Base-by-base conservation (phyloP, 148 eudicot species). In the Amaranthus palmeri region DNA sequence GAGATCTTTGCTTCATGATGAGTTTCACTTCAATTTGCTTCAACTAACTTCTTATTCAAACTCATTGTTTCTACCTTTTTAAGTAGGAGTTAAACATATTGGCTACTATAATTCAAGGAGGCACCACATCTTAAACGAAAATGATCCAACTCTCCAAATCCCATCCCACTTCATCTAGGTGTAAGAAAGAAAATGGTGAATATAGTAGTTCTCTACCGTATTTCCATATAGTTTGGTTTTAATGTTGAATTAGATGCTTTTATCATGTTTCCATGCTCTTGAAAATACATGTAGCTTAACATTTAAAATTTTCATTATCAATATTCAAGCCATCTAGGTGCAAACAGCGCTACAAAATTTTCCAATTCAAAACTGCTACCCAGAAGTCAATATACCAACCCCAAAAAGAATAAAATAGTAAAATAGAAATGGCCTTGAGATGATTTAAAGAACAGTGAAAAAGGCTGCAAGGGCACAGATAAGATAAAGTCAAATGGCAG, bases 401-500 rank as follows among this genome's bases (percentile, higher is more conserved):
- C 9, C 5, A 48, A 15, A 9, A 48, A 12, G 49, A 11, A 6
- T n/a, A 65, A 8, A 43, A 46, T 17, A 65, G 40, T 2, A 45
- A 14, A 14, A n/a, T 15, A 45, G 10, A 25, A 58, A 44, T 44
- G 25, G 13, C 10, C 47, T 10, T 42, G 25, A 44, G 10, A 10
- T 8, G 40, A n/a, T 42, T 7, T 47, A 42, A 54, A 56, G 4
- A 68, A 8, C 10, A 65, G 2, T 56, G 15, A 36, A 59, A 10
- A 15, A 42, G 48, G 9, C 2, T 14, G 56, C 50, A 72, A 46
- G 57, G 60, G 61, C 42, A 61, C 15, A 57, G 10, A 60, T 44
- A 40, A 58, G 8, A 14, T 18, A 43, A 8, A 61, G 53, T 54
- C 65, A 49, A 79, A 55, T 73, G 61, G 55, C 45, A 78, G 71